phyloP scores from a whole-genome alignment of 345 rosid species.

The Dovyalis caffra region DNA sequence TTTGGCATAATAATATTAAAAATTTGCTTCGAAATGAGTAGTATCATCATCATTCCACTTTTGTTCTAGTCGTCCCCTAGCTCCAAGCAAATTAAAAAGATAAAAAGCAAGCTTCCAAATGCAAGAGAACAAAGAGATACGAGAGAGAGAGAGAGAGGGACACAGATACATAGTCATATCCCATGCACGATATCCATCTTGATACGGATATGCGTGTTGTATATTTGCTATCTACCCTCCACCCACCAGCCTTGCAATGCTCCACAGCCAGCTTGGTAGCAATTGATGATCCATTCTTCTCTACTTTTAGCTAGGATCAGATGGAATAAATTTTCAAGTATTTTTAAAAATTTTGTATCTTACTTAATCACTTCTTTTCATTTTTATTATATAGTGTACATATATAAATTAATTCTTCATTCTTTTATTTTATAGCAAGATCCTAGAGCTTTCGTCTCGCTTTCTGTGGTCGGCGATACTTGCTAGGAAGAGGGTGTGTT shows the following conservation, averaged over 20 bases:
- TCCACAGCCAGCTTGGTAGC: constrained; percentile 34
- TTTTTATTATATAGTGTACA: neutral
- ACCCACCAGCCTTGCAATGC: constrained; percentile 41
- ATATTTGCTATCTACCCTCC: too few species aligned
- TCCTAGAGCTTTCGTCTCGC: constrained; percentile 18
- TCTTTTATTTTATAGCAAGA: constrained; percentile 22
- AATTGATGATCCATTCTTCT: constrained; percentile 13
- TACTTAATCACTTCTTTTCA: neutral
- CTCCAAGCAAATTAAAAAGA: neutral
- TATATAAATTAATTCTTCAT: neutral
- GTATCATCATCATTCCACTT: constrained; percentile 26
- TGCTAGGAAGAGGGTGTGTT: constrained; percentile 28
- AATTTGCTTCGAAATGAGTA: constrained; percentile 29
- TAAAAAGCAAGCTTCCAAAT: constrained; percentile 29
- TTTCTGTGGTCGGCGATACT: constrained; percentile 31
- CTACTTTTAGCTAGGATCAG: constrained; percentile 19
- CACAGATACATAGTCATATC: constrained; percentile 3
- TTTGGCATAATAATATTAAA: neutral
- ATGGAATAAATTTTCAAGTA: neutral
- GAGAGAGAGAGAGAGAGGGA: too few species aligned
- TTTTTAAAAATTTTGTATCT: neutral
- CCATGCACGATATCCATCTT: constrained; percentile 25
- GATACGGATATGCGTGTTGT: too few species aligned
- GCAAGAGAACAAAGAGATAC: constrained; percentile 24
- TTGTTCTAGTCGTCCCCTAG: neutral